A percentile compares a stretch with the other conserved stretches of the same genome.
Evolutionary conservation across 2,329 filamentous ascomycete species (phyloP).

Genomic region (Sordariomycetes sp.): DNA sequence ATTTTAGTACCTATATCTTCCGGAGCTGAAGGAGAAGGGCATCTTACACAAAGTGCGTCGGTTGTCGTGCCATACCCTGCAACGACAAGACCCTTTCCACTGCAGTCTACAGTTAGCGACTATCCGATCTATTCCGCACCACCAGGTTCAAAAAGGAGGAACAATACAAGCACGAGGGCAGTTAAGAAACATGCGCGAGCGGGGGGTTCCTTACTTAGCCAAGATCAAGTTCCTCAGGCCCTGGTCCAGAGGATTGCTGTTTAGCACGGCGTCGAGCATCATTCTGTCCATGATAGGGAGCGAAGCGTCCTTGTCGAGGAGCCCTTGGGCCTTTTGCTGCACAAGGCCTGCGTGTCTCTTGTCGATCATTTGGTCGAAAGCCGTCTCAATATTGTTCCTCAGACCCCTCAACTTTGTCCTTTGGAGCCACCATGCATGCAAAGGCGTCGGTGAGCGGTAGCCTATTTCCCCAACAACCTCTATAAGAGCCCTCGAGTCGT

Average conservation of each 20-base stretch:
- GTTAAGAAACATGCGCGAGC: not conserved
- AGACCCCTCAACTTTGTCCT: too few relatives aligned
- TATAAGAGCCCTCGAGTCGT: not conserved
- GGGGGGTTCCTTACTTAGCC: not conserved
- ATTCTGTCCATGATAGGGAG: not conserved
- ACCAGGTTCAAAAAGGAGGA: not conserved
- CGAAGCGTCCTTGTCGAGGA: not conserved
- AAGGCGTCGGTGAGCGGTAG: too few relatives aligned
- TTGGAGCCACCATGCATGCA: too few relatives aligned
- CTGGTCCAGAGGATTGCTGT: not conserved
- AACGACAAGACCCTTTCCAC: conserved; percentile 14
- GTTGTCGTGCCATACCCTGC: conserved; percentile 16
- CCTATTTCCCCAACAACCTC: too few relatives aligned
- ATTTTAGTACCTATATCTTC: not conserved
- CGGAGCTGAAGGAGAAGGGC: not conserved
- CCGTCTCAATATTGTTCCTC: too few relatives aligned
- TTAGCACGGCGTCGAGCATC: not conserved
- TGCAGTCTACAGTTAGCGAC: not conserved
- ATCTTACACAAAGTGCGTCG: conserved; percentile 10
- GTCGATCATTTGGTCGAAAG: too few relatives aligned
- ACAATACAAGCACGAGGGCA: not conserved
- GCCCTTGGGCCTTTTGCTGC: too few relatives aligned
- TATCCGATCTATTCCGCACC: not conserved
- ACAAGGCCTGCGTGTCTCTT: too few relatives aligned
- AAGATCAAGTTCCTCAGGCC: not conserved